Evolutionary conservation across 2,329 filamentous ascomycete genomes (phyloP), one percentile per base, ranked within the genome.

Genomic region (Paecilomyces sp.): DNA sequence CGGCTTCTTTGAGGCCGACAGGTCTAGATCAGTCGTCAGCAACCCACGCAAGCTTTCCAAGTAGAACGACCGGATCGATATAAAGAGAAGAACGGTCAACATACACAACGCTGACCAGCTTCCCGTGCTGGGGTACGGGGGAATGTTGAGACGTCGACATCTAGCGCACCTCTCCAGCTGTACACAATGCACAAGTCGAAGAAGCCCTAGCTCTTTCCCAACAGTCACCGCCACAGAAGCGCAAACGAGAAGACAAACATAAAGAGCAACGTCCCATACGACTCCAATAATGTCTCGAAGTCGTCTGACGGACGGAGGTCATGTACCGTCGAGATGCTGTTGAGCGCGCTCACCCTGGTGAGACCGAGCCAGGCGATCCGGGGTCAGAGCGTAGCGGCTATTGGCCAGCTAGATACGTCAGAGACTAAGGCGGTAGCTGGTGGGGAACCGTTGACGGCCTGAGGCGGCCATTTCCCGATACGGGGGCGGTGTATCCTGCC

Each of bases 1-100:
- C 90, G 56, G 94, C 94, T 83, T 99, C 94, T 78, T 93, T 94
- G 67, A 97, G 83, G 62, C 88, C 87, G 36, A 97, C 92, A 53
- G 94, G 91, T 60, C 85, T 87, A 65, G 1, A 54, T 56, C 11
- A 22, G 52, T 12, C 5, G 51, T 70, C 57, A 69, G 64, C 18
- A 61, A 15, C 30, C 50, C 18, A 52, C 56, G 58, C 25, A n/a
- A 30, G 12, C 54, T 54, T 31, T 50, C 55, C 25, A 56, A 53
- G 28, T 15, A 57, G 52, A 18, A 47, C 15, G 41, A 56, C 31
- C 5, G 9, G 3, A 18, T 18, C 7, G 30, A 30, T 24, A 13
- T 22, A 7, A 33, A 31, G 22, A 18, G 12, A 36, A 18, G 5
- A 25, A 13, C n/a, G 58, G 3, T 30, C 25, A 55, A 70, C 75